Evolutionary conservation across 441 rosid species (phyloP), one percentile per base, ranked within the genome.

Genomic region (Kokia cookei): DNA sequence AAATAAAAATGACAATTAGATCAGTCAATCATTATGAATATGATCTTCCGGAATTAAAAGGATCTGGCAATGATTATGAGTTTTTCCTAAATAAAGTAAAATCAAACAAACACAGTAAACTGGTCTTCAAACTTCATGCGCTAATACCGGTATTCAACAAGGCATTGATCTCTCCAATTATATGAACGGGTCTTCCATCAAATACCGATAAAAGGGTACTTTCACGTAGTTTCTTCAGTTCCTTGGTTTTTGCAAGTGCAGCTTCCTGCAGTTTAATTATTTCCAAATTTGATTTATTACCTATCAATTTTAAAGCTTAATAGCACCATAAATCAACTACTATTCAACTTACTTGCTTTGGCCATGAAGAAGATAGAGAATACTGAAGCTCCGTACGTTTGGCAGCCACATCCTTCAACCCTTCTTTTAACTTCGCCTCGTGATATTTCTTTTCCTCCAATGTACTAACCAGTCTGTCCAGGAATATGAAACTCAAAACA

Each of bases 111-210:
- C 65, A 61, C 29, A 61, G n/a, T 29, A 32, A 61, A 55, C 60
- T 22, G 29, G 60, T 22, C 13, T 32, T 61, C 42, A 32, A 29
- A 43, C 35, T 58, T 12, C 37, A 84, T 27, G 82, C 86, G 7
- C 85, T 79, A 53, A 90, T 26, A 43, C 94, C 87, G 37, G 91
- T 81, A 79, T 78, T 91, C 88, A 96, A 75, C 73, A 96, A 72
- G 45, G 98, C 81, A 77, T 91, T 96, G 81, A 96, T 93, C 87
- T 93, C 97, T 72, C 98, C 99, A 27, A 95, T 93, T 77, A 96
- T 88, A 78, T 93, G 85, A 61, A 93, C 99, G 15, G 99, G 99
- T 76, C 99, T 90, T 81, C 99, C 98, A 35, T 96, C 93, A 70
- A 93, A 96, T 82, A 93, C 83, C 74, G 97, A 84, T 19, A 97